Evolutionary conservation across 176 grass and related monocot genomes (phyloP).

Genomic region (Lolium rigidum): DNA sequence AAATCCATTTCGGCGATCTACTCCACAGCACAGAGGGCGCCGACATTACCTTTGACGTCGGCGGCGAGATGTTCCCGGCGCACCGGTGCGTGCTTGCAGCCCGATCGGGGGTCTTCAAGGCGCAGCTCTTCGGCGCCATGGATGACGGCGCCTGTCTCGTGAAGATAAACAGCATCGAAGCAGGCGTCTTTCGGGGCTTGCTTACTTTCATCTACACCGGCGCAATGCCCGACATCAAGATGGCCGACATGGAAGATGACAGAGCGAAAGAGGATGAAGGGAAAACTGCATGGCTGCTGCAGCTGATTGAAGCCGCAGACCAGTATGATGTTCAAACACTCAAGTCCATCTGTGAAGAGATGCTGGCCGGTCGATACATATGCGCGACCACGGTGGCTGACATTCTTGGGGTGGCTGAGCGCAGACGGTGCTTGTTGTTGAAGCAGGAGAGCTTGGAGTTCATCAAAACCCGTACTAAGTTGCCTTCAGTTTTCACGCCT

Average conservation of each 20-base stretch:
- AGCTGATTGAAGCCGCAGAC: too few species aligned
- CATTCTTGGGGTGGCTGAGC: too few species aligned
- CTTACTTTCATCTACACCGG: constrained; percentile 23
- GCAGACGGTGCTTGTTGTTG: too few species aligned
- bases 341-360: too few species aligned
- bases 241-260: neutral
- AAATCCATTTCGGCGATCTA: neutral
- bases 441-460: too few species aligned
- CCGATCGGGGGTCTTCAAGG: neutral
- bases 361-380: too few species aligned
- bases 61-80: neutral
- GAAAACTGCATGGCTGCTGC: neutral
- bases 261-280: neutral
- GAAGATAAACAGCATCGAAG: neutral
- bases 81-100: neutral
- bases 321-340: too few species aligned
- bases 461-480: too few species aligned
- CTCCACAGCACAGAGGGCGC: neutral
- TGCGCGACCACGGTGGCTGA: too few species aligned
- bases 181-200: neutral
- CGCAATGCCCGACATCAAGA: neutral
- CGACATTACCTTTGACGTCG: constrained; percentile 20
- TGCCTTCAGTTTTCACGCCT: too few species aligned
- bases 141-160: neutral
- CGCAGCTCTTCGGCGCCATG: neutral